phyloP scores from a whole-genome alignment of 1,284 basidiomycete genomes.

The Irpex sp. region DNA sequence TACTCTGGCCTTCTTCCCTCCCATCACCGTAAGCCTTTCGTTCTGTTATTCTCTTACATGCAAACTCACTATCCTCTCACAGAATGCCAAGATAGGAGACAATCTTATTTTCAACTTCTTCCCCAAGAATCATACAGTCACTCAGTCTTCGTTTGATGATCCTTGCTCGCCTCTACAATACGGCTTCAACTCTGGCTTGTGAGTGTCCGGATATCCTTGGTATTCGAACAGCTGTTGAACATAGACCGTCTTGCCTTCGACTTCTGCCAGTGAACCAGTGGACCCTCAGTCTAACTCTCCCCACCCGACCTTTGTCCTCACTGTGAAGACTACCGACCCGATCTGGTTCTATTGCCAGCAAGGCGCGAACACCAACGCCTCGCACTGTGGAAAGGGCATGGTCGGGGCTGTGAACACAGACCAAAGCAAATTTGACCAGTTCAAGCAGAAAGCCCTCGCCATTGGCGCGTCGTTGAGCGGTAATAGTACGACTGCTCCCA shows the following conservation, averaged over 20 bases:
- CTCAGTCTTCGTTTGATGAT: conserved; percentile 55
- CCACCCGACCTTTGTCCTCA: too few species aligned
- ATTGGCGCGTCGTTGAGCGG: conserved; percentile 35
- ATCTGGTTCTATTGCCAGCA: conserved; percentile 18
- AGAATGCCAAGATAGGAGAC: conserved; percentile 45
- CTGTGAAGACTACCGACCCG: conserved; percentile 12
- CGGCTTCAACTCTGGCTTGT: conserved; percentile 68
- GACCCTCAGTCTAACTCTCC: too few species aligned
- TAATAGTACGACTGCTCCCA: conserved; percentile 29
- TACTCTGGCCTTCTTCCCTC: conserved; percentile 5
- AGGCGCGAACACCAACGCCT: conserved; percentile 11
- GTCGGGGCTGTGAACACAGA: conserved; percentile 13
- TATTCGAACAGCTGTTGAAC: too few species aligned
- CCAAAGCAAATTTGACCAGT: not conserved
- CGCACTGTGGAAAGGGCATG: conserved; percentile 19
- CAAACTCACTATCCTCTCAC: not conserved
- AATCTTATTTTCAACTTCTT: conserved; percentile 65
- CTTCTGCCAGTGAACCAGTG: too few species aligned
- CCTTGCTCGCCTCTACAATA: conserved; percentile 59
- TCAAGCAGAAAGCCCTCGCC: conserved; percentile 15
- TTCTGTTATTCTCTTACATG: not conserved
- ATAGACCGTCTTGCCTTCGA: too few species aligned
- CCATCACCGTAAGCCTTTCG: conserved; percentile 4
- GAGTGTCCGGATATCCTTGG: conserved; percentile 20
- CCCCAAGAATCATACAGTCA: conserved; percentile 49